Conservation (phyloP, 805 yeast genomes). For the Metschnikowia corniflorae region DNA sequence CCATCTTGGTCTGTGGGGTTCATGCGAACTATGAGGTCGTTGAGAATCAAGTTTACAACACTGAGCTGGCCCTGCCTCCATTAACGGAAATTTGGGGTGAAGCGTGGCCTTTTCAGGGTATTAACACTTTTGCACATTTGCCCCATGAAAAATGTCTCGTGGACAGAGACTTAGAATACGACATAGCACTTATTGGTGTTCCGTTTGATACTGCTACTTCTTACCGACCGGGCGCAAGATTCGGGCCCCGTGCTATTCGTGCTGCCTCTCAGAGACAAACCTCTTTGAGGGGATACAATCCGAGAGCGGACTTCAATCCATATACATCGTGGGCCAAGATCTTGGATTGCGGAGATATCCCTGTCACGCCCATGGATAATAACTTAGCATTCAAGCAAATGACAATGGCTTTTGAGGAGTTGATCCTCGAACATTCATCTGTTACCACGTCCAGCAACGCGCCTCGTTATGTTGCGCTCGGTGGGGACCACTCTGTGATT, state of each 20-base stretch:
- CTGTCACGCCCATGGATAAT: constrained; percentile 59
- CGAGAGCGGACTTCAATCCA: constrained; percentile 56
- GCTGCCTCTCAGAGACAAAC: constrained; percentile 70
- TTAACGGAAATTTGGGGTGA: constrained; percentile 68
- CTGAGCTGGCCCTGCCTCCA: constrained; percentile 14
- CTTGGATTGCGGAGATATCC: constrained; percentile 56
- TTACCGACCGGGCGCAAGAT: constrained; percentile 77
- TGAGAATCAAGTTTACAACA: constrained; percentile 6
- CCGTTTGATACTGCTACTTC: constrained; percentile 84
- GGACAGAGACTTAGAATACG: constrained; percentile 47
- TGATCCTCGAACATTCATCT: constrained; percentile 41
- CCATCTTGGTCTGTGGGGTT: constrained; percentile 1
- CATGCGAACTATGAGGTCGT: constrained; percentile 6
- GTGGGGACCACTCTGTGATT: constrained; percentile 80
- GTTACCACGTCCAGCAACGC: constrained; percentile 11
- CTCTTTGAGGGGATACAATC: constrained; percentile 64
- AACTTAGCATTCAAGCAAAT: constrained; percentile 50
- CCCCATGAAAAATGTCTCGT: constrained; percentile 57
- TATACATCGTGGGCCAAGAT: constrained; percentile 49
- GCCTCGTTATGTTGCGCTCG: constrained; percentile 62
- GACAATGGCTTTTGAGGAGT: constrained; percentile 53
- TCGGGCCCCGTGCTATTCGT: constrained; percentile 74
- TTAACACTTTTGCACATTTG: constrained; percentile 72
- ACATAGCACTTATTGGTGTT: constrained; percentile 71
- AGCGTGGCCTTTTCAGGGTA: constrained; percentile 69